phyloP scores from a whole-genome alignment of 495 filamentous ascomycete species.

The Podospora australis region DNA sequence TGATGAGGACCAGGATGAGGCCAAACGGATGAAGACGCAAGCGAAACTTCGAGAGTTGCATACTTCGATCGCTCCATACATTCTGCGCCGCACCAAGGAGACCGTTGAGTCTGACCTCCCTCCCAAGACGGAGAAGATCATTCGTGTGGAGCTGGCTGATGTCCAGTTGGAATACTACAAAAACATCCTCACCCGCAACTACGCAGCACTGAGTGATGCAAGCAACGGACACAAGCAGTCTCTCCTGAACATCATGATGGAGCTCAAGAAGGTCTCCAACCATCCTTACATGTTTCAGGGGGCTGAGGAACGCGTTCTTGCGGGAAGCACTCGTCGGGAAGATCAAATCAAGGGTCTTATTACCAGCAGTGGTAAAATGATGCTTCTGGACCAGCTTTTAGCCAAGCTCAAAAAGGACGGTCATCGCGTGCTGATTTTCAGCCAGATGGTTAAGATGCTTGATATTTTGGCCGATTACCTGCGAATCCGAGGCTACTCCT shows the following conservation, averaged over 20 bases:
- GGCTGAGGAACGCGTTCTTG: constrained; percentile 80
- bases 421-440: constrained; percentile 96
- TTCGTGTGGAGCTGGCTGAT: constrained; percentile 92
- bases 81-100: constrained; percentile 94
- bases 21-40: constrained; percentile 29
- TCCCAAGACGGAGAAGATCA: constrained; percentile 96
- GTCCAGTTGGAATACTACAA: constrained; percentile 97
- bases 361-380: constrained; percentile 98
- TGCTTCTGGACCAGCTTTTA: constrained; percentile 89
- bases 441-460: constrained; percentile 99
- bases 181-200: constrained; percentile 95
- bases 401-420: constrained; percentile 84
- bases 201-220: constrained; percentile 86
- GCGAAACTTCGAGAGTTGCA: constrained; percentile 58
- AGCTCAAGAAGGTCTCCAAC: constrained; percentile 97
- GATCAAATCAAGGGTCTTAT: constrained; percentile 86
- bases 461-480: constrained; percentile 94
- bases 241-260: constrained; percentile 99
- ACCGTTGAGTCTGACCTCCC: constrained; percentile 94
- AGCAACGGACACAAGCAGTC: constrained; percentile 85
- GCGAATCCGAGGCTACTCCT: constrained; percentile 78
- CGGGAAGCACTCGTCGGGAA: constrained; percentile 68
- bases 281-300: constrained; percentile 96
- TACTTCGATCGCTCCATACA: constrained; percentile 73
- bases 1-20: constrained; percentile 27